Percentiles rank a stretch among this genome's conserved stretches.
phyloP scores from a whole-genome alignment of 495 filamentous ascomycete genomes.

The Poronia punctata region DNA sequence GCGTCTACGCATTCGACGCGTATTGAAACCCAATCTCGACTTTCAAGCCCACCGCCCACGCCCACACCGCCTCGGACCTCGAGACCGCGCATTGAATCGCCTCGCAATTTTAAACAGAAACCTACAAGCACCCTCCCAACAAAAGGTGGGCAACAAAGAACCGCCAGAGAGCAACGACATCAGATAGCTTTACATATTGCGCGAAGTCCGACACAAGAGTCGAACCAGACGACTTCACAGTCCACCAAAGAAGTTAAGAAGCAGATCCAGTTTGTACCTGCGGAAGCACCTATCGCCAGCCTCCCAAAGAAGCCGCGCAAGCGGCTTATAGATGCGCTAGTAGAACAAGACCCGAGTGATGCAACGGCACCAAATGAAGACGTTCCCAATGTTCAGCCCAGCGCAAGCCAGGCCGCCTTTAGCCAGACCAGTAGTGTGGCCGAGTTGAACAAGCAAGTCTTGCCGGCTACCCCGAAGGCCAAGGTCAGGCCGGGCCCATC shows the following conservation, averaged over 20 bases:
- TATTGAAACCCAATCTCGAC: slow-evolving; percentile 10
- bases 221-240: neutral
- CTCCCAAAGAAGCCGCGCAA: slow-evolving; percentile 28
- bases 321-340: slow-evolving; percentile 51
- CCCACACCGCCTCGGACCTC: slow-evolving; percentile 17
- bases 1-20: slow-evolving; percentile 13
- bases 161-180: slow-evolving; percentile 13
- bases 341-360: slow-evolving; percentile 30
- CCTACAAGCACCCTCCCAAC: neutral
- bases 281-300: neutral
- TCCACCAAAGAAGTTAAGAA: slow-evolving; percentile 5
- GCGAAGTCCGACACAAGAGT: slow-evolving; percentile 4
- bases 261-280: neutral
- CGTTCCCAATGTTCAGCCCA: slow-evolving; percentile 1
- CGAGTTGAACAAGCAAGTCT: slow-evolving; percentile 12
- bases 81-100: slow-evolving; percentile 4
- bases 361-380: slow-evolving; percentile 8
- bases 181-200: slow-evolving; percentile 31
- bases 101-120: neutral
- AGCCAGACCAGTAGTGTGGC: slow-evolving; percentile 15
- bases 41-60: slow-evolving; percentile 25
- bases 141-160: slow-evolving; percentile 14
- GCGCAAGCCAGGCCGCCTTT: slow-evolving; percentile 10
- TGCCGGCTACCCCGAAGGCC: slow-evolving; percentile 17
- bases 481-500: slow-evolving; percentile 9